Percentiles rank a stretch among this genome's conserved stretches.
phyloP scores from a whole-genome alignment of 768 basidiomycete species.

The Serendipita vermifera region DNA sequence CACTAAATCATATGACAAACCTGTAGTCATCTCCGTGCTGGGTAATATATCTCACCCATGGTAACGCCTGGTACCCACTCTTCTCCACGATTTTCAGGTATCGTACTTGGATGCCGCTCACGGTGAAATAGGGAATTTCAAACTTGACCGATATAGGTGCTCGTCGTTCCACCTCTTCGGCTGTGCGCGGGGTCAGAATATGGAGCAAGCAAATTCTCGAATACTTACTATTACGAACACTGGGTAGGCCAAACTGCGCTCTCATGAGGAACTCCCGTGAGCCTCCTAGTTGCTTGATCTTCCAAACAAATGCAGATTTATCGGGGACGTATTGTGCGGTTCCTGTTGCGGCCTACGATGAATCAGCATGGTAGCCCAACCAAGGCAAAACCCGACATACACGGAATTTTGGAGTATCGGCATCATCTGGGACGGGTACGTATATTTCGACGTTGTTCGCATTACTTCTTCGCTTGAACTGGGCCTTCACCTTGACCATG shows the following conservation, averaged over 20 bases:
- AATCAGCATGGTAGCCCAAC: not conserved
- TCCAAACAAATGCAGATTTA: conserved; percentile 98
- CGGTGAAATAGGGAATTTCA: conserved; percentile 98
- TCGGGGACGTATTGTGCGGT: conserved; percentile 95
- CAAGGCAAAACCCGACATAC: conserved; percentile 32
- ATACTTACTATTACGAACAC: conserved; percentile 72
- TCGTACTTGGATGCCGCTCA: conserved; percentile 92
- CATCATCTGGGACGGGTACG: conserved; percentile 98
- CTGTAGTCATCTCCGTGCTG: conserved; percentile 89
- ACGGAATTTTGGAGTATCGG: conserved; percentile 93
- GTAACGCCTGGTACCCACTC: conserved; percentile 90
- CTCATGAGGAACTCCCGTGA: conserved; percentile 96
- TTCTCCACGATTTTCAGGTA: conserved; percentile 99
- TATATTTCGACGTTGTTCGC: conserved; percentile 99
- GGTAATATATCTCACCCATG: conserved; percentile 86
- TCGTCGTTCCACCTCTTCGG: conserved; percentile 74
- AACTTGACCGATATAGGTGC: conserved; percentile 95
- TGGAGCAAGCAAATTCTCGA: not conserved
- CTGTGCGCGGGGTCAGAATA: conserved; percentile 21
- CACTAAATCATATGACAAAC: conserved; percentile 27
- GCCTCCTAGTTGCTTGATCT: conserved; percentile 95
- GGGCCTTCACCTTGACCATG: conserved; percentile 87
- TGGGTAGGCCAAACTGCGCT: conserved; percentile 93
- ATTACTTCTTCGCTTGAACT: conserved; percentile 92
- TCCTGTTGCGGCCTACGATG: conserved; percentile 72